phyloP scores from a whole-genome alignment of 257 asterid genomes.

The Solanum virginianum region DNA sequence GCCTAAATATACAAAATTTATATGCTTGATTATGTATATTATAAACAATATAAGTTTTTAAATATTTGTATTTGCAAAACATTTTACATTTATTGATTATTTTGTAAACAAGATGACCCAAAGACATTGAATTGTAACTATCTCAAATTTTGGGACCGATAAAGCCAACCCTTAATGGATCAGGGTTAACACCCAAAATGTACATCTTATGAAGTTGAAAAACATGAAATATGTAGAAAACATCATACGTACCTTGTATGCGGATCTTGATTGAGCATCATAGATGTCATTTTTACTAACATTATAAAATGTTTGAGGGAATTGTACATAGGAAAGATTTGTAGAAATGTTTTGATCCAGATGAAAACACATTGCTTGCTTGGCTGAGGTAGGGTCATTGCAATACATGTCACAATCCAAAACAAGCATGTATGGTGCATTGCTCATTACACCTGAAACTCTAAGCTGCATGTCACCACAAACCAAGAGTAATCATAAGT shows the following conservation, averaged over 20 bases:
- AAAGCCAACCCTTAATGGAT: too few relatives aligned
- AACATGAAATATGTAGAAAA: too few relatives aligned
- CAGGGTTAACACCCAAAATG: too few relatives aligned
- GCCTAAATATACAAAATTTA: too few relatives aligned
- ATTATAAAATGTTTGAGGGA: slow-evolving; percentile 67
- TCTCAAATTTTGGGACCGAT: too few relatives aligned
- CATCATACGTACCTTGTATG: slow-evolving; percentile 38
- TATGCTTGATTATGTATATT: too few relatives aligned
- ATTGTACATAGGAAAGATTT: slow-evolving; percentile 46
- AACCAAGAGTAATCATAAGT: background rate
- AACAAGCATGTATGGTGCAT: slow-evolving; percentile 48
- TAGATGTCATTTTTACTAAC: slow-evolving; percentile 70
- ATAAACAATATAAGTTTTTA: too few relatives aligned
- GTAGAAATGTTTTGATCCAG: slow-evolving; percentile 31
- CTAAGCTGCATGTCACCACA: slow-evolving; percentile 21
- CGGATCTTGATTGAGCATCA: slow-evolving; percentile 75
- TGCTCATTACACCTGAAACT: slow-evolving; percentile 78
- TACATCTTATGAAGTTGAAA: too few relatives aligned
- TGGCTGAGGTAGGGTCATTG: slow-evolving; percentile 59
- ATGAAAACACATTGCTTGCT: slow-evolving; percentile 66
- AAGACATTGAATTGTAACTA: too few relatives aligned
- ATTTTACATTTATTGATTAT: too few relatives aligned
- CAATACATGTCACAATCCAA: slow-evolving; percentile 66
- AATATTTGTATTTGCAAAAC: too few relatives aligned
- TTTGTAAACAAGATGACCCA: too few relatives aligned